phyloP scores from a whole-genome alignment of 106 monocot genomes.

The Acorus gramineus region DNA sequence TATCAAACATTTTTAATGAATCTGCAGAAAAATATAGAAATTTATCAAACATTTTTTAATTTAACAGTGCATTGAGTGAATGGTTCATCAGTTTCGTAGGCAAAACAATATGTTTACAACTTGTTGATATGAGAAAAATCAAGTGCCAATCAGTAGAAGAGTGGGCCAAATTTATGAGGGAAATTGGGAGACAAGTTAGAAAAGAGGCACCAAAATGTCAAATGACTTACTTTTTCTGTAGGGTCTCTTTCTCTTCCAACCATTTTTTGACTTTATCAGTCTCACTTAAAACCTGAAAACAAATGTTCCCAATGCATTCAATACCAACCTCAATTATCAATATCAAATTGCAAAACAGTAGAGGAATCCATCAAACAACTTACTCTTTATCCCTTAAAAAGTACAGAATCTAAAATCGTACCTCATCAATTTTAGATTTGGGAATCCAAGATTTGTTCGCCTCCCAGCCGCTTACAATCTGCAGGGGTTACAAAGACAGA shows the following conservation, averaged over 20 bases:
- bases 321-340: constrained; percentile 2
- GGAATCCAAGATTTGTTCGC: constrained; percentile 84
- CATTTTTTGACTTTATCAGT: constrained; percentile 66
- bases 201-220: neutral
- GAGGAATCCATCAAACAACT: too few relatives aligned
- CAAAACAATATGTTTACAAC: too few relatives aligned
- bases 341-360: neutral
- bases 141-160: too few relatives aligned
- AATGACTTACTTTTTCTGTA: constrained; percentile 60
- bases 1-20: too few relatives aligned
- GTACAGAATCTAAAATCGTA: constrained; percentile 8
- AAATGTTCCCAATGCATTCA: neutral
- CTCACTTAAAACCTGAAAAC: constrained; percentile 53
- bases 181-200: neutral
- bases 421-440: constrained; percentile 76
- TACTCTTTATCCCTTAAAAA: too few relatives aligned
- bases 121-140: too few relatives aligned
- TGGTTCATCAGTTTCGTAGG: too few relatives aligned
- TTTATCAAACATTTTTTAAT: too few relatives aligned
- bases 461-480: constrained; percentile 84
- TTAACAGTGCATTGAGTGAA: too few relatives aligned
- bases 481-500: neutral
- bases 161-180: too few relatives aligned
- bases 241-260: constrained; percentile 72
- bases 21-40: too few relatives aligned